A percentile compares a stretch with the other conserved stretches of the same genome.
These are phyloP conservation scores for Solanum ahanhuiri DNA, from an alignment of 257 asterid species.

Conservation along the genomic window DNA sequence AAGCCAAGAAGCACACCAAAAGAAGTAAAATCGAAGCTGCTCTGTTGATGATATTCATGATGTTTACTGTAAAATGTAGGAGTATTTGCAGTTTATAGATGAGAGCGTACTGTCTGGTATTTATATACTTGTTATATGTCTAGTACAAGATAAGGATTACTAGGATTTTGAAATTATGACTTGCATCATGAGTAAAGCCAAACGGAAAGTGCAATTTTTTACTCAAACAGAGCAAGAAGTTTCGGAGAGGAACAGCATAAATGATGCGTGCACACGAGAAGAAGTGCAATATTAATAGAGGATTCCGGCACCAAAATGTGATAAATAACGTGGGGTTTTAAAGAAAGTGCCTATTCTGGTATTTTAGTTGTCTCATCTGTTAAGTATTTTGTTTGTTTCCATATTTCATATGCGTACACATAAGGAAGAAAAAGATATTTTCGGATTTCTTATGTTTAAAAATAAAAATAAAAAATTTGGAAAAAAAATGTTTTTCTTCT, in stretches of 20 bases:
- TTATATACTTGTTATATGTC: background rate
- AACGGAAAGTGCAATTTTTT: background rate
- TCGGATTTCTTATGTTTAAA: too few species aligned
- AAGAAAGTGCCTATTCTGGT: background rate
- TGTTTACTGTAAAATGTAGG: background rate
- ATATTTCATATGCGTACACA: background rate
- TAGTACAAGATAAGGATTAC: background rate
- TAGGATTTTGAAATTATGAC: background rate
- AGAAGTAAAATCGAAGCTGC: background rate
- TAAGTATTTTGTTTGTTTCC: background rate
- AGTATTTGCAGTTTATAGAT: background rate
- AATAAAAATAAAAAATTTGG: too few species aligned
- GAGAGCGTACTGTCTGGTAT: background rate
- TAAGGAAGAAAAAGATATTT: background rate
- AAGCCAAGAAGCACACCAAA: constrained; percentile 12
- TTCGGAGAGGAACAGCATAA: background rate
- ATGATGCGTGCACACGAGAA: background rate
- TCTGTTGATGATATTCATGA: constrained; percentile 7
- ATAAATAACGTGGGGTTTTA: background rate
- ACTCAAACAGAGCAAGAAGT: background rate
- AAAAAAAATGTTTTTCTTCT: too few species aligned
- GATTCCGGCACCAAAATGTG: background rate
- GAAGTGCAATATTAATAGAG: background rate
- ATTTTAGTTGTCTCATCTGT: background rate
- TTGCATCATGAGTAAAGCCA: background rate